These are phyloP conservation scores for Leishmania amazonensis DNA, from an alignment of 208 protist genomes.

Conservation along the genomic window DNA sequence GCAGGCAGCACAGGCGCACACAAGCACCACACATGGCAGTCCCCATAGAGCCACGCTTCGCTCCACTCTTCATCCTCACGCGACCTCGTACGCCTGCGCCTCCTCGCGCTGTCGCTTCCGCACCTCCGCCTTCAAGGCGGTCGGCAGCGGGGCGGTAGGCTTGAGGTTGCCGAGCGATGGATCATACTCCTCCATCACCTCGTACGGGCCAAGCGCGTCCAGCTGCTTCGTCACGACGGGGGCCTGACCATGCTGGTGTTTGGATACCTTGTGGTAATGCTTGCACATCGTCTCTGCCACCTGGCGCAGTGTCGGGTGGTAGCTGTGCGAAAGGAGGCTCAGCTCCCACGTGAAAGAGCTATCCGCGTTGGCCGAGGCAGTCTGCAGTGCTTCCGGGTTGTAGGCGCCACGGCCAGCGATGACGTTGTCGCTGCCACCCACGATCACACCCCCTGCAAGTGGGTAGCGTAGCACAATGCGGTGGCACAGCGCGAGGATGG, in stretches of 20 bases:
- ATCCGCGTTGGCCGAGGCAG: constrained; percentile 80
- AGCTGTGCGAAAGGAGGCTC: constrained; percentile 70
- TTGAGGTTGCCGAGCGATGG: constrained; percentile 79
- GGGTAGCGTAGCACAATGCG: constrained; percentile 86
- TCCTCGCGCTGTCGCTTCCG: constrained; percentile 34
- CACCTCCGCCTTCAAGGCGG: constrained; percentile 37
- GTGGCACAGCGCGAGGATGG: constrained; percentile 80
- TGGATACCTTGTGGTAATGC: constrained; percentile 84
- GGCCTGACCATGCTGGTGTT: constrained; percentile 84
- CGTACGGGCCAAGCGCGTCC: constrained; percentile 86
- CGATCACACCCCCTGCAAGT: constrained; percentile 71
- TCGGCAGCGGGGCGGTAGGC: constrained; percentile 65
- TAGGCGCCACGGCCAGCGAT: constrained; percentile 85
- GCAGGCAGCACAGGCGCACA: background rate
- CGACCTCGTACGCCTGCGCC: constrained; percentile 1
- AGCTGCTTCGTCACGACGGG: constrained; percentile 88
- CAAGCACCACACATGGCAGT: background rate
- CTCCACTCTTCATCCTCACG: background rate
- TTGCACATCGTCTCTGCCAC: constrained; percentile 80
- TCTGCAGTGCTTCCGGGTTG: constrained; percentile 87
- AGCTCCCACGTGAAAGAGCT: constrained; percentile 91
- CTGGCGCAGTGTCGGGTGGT: constrained; percentile 86
- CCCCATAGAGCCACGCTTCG: background rate
- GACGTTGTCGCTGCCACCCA: constrained; percentile 90
- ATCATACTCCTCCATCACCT: constrained; percentile 91